Evolutionary conservation across 768 basidiomycete genomes (phyloP).

Genomic region (Suillus placidus): DNA sequence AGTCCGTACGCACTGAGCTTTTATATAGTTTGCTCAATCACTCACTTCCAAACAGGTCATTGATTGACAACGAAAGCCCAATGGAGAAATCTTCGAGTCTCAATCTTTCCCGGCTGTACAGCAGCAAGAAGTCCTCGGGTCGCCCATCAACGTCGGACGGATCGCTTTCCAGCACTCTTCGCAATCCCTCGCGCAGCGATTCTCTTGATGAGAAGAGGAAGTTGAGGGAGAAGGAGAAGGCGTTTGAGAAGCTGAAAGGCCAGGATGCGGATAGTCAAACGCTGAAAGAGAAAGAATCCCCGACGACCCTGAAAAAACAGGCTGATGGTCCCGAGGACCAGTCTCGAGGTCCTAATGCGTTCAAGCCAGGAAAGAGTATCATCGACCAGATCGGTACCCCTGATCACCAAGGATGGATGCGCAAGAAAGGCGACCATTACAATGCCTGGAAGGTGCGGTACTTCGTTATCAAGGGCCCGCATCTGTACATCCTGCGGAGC

Average conservation of each 20-base stretch:
- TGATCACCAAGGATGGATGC: conserved; percentile 93
- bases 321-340: neutral
- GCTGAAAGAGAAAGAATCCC: conserved; percentile 16
- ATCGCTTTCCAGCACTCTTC: conserved; percentile 25
- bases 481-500: conserved; percentile 85
- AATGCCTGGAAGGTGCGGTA: conserved; percentile 91
- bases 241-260: conserved; percentile 18
- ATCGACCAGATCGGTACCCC: conserved; percentile 89
- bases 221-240: conserved; percentile 28
- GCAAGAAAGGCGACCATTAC: conserved; percentile 93
- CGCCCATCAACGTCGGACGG: conserved; percentile 48
- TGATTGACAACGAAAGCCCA: conserved; percentile 37
- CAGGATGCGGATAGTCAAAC: conserved; percentile 25
- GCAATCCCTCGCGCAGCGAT: conserved; percentile 25
- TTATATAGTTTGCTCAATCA: conserved; percentile 10
- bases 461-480: conserved; percentile 89
- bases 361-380: conserved; percentile 71
- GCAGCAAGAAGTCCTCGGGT: conserved; percentile 46
- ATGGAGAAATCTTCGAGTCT: conserved; percentile 50
- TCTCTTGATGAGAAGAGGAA: conserved; percentile 27
- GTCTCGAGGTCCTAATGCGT: conserved; percentile 35
- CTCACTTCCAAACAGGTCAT: conserved; percentile 22
- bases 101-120: conserved; percentile 52
- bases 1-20: conserved; percentile 51
- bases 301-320: neutral